These are phyloP conservation scores for Silene coronaria DNA, from an alignment of 179 eudicot genomes.

Conservation along the genomic window DNA sequence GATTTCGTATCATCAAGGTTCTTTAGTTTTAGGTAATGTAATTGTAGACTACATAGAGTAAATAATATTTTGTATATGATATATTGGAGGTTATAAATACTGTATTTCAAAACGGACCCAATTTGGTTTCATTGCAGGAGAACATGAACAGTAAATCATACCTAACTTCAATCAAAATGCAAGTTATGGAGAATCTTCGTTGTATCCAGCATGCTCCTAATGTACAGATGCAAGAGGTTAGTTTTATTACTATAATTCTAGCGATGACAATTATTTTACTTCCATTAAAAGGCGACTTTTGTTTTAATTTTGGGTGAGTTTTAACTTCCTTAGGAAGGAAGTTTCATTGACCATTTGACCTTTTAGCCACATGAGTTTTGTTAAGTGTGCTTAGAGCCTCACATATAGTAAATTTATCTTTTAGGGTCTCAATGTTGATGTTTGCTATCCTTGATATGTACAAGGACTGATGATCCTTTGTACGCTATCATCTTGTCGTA, in stretches of 20 bases:
- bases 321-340: not conserved
- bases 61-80: not conserved
- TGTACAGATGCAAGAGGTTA: slow-evolving; percentile 97
- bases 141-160: slow-evolving; percentile 86
- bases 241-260: slow-evolving; percentile 10
- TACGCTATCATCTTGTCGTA: not conserved
- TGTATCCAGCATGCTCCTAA: slow-evolving; percentile 95
- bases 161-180: slow-evolving; percentile 73
- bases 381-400: too few species aligned
- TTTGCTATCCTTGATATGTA: not conserved
- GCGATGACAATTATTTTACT: not conserved
- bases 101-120: not conserved
- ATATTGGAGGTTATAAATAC: not conserved
- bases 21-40: too few species aligned
- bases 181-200: slow-evolving; percentile 87
- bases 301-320: not conserved
- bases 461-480: not conserved
- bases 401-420: not conserved
- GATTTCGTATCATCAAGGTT: not conserved
- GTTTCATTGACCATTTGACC: too few species aligned
- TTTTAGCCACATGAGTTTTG: too few species aligned
- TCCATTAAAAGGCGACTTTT: not conserved
- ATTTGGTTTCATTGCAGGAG: slow-evolving; percentile 50
- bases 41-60: not conserved
- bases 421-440: not conserved